These are phyloP conservation scores for Fragaria ananassa DNA, from an alignment of 306 rosid species.

Conservation along the genomic window DNA sequence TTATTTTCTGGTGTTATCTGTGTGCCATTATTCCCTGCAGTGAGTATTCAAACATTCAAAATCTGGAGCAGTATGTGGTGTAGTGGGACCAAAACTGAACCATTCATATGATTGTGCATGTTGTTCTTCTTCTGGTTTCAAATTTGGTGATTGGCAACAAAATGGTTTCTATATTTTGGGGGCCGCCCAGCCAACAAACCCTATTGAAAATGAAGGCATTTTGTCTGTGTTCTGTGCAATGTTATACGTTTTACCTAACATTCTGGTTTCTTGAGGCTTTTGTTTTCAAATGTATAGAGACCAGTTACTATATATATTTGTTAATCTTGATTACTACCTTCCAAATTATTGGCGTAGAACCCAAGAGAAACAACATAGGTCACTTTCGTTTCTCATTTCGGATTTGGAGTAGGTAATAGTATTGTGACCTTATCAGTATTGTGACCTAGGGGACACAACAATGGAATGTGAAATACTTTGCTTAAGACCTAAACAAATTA, in stretches of 20 bases:
- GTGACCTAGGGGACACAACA: background rate
- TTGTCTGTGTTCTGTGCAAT: background rate
- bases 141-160: background rate
- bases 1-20: background rate
- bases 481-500: background rate
- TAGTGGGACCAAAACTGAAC: background rate
- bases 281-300: background rate
- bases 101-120: background rate
- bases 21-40: background rate
- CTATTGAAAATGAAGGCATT: background rate
- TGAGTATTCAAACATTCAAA: conserved; percentile 2
- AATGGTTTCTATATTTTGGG: background rate
- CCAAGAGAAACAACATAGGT: background rate
- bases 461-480: background rate
- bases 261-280: background rate
- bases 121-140: background rate
- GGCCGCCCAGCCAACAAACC: background rate
- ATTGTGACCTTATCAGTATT: background rate
- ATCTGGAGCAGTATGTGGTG: background rate
- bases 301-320: too few species aligned
- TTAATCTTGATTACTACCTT: background rate
- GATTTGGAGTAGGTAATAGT: background rate
- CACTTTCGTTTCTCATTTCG: background rate
- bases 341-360: background rate
- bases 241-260: background rate